Evolutionary conservation across 345 rosid genomes (phyloP).

Genomic region (Dimocarpus longan): DNA sequence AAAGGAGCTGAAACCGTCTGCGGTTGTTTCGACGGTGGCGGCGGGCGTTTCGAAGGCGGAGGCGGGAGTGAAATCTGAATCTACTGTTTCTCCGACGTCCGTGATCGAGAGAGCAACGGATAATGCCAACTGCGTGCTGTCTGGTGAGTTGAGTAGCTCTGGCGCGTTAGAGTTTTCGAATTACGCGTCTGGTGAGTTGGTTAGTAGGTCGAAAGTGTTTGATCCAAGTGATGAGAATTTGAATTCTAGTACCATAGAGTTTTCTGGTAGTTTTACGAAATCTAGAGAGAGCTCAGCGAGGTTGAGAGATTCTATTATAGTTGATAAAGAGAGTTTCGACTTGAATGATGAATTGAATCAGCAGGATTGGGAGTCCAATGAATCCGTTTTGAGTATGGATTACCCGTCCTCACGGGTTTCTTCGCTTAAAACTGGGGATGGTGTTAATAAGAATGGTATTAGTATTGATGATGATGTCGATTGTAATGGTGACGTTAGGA

Average conservation of each 20-base stretch:
- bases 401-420: conserved; percentile 86
- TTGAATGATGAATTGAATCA: conserved; percentile 54
- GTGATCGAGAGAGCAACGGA: conserved; percentile 56
- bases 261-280: conserved; percentile 65
- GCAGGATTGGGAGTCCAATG: conserved; percentile 79
- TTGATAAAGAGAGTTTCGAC: conserved; percentile 45
- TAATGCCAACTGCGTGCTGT: conserved; percentile 42
- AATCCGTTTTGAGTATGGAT: conserved; percentile 79
- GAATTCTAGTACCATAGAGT: conserved; percentile 44
- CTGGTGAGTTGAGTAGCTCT: conserved; percentile 68
- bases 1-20: conserved; percentile 41
- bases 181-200: conserved; percentile 58
- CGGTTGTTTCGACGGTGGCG: conserved; percentile 24
- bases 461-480: conserved; percentile 45
- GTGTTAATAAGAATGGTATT: conserved; percentile 34
- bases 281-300: conserved; percentile 54
- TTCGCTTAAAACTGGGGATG: conserved; percentile 56
- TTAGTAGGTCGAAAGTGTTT: conserved; percentile 20
- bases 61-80: conserved; percentile 37
- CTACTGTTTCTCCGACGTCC: conserved; percentile 71
- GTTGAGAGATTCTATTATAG: conserved; percentile 42
- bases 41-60: conserved; percentile 22
- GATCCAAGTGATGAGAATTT: conserved; percentile 36
- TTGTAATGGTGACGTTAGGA: conserved; percentile 45
- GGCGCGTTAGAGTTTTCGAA: conserved; percentile 47